These are phyloP conservation scores for Achlya hypogyna DNA, from an alignment of 352 stramenopile genomes.

Conservation along the genomic window DNA sequence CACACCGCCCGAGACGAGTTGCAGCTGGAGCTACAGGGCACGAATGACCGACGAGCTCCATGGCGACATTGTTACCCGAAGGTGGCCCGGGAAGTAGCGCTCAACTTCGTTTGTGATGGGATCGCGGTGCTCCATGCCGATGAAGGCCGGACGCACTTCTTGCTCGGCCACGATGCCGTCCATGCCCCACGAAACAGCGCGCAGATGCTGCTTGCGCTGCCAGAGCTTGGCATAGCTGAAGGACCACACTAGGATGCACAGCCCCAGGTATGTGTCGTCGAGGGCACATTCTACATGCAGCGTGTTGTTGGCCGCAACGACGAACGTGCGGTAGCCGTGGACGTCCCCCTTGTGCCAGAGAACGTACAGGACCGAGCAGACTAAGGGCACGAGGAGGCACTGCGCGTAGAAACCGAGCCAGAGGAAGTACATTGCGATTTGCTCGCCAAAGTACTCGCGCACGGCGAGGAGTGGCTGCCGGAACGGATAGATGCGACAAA, in stretches of 20 bases:
- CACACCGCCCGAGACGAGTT: background rate
- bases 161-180: constrained; percentile 11
- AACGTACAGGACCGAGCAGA: background rate
- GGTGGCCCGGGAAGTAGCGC: constrained; percentile 17
- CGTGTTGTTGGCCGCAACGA: background rate
- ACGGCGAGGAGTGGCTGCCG: constrained; percentile 83
- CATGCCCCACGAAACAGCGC: constrained; percentile 52
- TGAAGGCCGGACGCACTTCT: constrained; percentile 26
- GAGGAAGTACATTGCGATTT: constrained; percentile 86
- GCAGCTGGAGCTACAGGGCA: background rate
- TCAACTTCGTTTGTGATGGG: constrained; percentile 29
- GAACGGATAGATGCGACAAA: constrained; percentile 24
- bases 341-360: background rate
- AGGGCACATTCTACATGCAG: background rate
- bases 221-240: constrained; percentile 48
- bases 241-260: constrained; percentile 33
- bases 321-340: background rate
- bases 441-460: constrained; percentile 86
- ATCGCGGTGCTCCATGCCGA: constrained; percentile 23
- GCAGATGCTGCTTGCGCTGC: constrained; percentile 49
- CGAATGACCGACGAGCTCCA: background rate
- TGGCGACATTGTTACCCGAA: constrained; percentile 9
- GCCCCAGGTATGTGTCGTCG: constrained; percentile 22
- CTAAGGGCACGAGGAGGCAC: constrained; percentile 69
- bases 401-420: constrained; percentile 90